phyloP scores from a whole-genome alignment of 1,284 basidiomycete genomes.

The Takashimella koratensis region DNA sequence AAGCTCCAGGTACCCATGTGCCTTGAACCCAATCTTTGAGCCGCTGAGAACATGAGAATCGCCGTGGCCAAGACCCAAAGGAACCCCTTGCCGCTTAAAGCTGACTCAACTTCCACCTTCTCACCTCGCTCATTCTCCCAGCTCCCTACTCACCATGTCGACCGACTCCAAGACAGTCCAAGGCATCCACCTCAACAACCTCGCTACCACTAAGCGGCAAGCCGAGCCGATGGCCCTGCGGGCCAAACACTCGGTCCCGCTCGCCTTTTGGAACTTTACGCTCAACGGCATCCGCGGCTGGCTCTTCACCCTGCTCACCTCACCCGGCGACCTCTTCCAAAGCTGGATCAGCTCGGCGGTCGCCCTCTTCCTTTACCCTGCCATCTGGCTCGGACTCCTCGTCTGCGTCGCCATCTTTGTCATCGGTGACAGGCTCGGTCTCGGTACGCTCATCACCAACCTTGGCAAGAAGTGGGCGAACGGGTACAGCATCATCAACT shows the following conservation, averaged over 20 bases:
- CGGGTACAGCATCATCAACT: background rate
- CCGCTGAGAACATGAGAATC: too few species aligned
- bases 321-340: background rate
- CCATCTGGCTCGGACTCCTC: background rate
- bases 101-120: too few species aligned
- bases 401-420: background rate
- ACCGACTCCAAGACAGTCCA: too few species aligned
- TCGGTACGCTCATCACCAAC: background rate
- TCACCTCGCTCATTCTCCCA: too few species aligned
- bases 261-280: background rate
- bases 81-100: too few species aligned
- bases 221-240: too few species aligned
- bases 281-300: background rate
- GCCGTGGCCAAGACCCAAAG: too few species aligned
- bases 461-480: background rate
- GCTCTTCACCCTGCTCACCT: background rate
- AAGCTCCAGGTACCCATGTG: too few species aligned
- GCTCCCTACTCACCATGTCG: too few species aligned
- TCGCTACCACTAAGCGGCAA: too few species aligned
- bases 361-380: background rate
- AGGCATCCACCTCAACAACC: too few species aligned
- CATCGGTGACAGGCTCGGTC: background rate
- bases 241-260: background rate
- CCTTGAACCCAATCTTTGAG: too few species aligned
- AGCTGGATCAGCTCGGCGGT: background rate